Percentiles rank a stretch among this genome's conserved stretches.
Conservation (phyloP, 495 filamentous ascomycete genomes). For the Talaromyces wortmannii region DNA sequence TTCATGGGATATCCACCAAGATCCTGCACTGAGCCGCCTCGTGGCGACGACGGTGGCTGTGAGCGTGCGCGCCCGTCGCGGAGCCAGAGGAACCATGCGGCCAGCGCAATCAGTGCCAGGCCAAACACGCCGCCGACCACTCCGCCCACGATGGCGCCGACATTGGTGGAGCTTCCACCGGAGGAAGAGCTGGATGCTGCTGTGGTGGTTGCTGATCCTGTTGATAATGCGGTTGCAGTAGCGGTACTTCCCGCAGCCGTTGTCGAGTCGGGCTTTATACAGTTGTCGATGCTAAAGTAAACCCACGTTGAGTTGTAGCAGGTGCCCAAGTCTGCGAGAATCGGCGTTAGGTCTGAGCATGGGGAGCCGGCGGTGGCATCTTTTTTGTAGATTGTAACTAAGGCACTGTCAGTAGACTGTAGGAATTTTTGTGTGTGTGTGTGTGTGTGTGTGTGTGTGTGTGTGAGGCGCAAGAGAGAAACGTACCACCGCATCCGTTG, state of each 20-base stretch:
- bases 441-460: no score
- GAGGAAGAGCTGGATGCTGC: neutral
- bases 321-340: neutral
- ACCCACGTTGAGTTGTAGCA: neutral
- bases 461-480: neutral
- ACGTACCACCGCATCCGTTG: neutral
- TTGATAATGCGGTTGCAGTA: neutral
- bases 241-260: neutral
- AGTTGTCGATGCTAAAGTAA: neutral
- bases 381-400: neutral
- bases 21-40: neutral
- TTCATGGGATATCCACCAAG: no score
- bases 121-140: constrained; percentile 4
- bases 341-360: neutral
- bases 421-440: no score
- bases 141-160: constrained; percentile 5
- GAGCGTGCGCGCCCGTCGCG: neutral
- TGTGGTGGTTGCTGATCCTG: neutral
- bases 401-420: no score
- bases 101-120: neutral
- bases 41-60: neutral
- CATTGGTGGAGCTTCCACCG: neutral
- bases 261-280: neutral
- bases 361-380: neutral
- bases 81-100: neutral